phyloP scores from a whole-genome alignment of 345 rosid genomes.

The Cardamine occulta region DNA sequence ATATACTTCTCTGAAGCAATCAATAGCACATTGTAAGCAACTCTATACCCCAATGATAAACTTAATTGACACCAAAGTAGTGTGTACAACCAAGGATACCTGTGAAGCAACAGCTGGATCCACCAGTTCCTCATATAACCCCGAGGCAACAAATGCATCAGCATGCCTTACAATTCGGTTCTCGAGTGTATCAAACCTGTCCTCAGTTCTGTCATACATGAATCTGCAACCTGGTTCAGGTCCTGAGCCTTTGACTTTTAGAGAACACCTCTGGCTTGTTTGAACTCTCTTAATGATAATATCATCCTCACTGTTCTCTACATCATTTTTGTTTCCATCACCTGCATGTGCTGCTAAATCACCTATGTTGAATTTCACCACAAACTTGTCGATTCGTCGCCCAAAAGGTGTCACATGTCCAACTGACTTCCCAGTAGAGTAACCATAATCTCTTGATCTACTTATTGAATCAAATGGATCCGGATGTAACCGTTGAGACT shows the following conservation, averaged over 20 bases:
- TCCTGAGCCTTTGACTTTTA: slow-evolving; percentile 60
- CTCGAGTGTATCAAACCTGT: slow-evolving; percentile 80
- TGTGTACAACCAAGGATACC: slow-evolving; percentile 47
- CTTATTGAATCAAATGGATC: slow-evolving; percentile 54
- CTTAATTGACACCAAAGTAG: slow-evolving; percentile 17
- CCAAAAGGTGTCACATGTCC: slow-evolving; percentile 82
- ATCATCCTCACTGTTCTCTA: slow-evolving; percentile 63
- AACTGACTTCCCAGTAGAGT: slow-evolving; percentile 64
- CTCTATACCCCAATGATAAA: slow-evolving; percentile 16
- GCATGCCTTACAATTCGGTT: slow-evolving; percentile 64
- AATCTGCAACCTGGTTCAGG: slow-evolving; percentile 83
- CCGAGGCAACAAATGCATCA: slow-evolving; percentile 59
- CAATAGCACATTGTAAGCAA: slow-evolving; percentile 41
- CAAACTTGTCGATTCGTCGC: slow-evolving; percentile 65
- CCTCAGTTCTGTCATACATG: slow-evolving; percentile 88
- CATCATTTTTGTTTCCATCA: slow-evolving; percentile 46
- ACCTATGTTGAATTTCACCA: slow-evolving; percentile 62
- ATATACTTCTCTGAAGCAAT: slow-evolving; percentile 71
- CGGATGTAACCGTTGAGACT: slow-evolving; percentile 45
- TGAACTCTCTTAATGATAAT: slow-evolving; percentile 69
- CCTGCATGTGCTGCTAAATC: slow-evolving; percentile 45
- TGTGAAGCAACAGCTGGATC: slow-evolving; percentile 96
- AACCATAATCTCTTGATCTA: slow-evolving; percentile 54
- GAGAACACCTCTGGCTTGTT: slow-evolving; percentile 60
- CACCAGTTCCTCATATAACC: slow-evolving; percentile 67